phyloP scores from a whole-genome alignment of 2,329 filamentous ascomycete species.

The Chrysoporthe deuterocubensis region DNA sequence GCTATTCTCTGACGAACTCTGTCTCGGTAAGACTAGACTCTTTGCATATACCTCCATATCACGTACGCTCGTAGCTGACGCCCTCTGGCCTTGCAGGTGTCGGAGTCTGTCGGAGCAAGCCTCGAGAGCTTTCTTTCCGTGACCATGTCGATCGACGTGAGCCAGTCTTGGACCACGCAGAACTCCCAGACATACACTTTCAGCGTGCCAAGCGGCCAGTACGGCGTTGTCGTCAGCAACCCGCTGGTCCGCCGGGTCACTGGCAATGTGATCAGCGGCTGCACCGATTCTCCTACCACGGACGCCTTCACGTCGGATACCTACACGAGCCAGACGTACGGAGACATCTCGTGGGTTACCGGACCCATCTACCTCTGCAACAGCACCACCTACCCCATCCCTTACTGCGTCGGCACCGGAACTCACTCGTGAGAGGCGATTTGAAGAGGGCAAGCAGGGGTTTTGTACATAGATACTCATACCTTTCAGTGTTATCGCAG shows the following conservation, averaged over 20 bases:
- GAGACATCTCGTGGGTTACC: slow-evolving; percentile 43
- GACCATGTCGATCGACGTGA: slow-evolving; percentile 33
- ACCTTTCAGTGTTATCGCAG: background rate
- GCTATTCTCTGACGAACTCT: slow-evolving; percentile 41
- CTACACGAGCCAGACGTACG: slow-evolving; percentile 39
- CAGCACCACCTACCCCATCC: slow-evolving; percentile 41
- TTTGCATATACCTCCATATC: background rate
- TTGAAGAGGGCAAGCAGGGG: background rate
- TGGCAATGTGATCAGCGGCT: slow-evolving; percentile 42
- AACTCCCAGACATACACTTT: slow-evolving; percentile 39
- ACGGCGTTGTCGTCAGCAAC: slow-evolving; percentile 45
- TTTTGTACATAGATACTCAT: background rate
- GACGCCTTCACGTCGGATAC: slow-evolving; percentile 40
- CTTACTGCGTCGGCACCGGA: slow-evolving; percentile 43
- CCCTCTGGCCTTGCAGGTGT: background rate
- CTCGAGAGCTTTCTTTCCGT: slow-evolving; percentile 32
- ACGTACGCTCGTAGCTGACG: background rate
- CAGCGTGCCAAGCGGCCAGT: slow-evolving; percentile 41
- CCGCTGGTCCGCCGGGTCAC: slow-evolving; percentile 38
- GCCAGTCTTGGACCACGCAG: slow-evolving; percentile 38
- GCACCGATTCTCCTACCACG: slow-evolving; percentile 37
- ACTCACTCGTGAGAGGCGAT: slow-evolving; percentile 20
- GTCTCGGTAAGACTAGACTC: slow-evolving; percentile 34
- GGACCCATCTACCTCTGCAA: slow-evolving; percentile 44
- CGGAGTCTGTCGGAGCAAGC: background rate